Percentiles rank a stretch among this genome's conserved stretches.
Conservation (phyloP, 73 alveolate species). For the Paramecium biaurelia region DNA sequence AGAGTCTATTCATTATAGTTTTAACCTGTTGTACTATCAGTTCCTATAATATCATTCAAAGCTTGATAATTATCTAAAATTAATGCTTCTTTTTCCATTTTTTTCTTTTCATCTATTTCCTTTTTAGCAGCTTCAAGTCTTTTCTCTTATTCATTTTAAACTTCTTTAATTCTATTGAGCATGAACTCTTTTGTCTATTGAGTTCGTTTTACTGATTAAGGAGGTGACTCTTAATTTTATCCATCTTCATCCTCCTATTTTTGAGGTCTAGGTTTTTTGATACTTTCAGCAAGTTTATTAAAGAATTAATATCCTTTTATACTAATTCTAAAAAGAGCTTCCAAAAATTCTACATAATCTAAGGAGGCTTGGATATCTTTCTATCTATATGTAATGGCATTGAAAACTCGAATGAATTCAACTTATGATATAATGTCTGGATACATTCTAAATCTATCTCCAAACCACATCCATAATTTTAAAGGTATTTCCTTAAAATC, state of each 20-base stretch:
- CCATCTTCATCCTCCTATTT: not conserved
- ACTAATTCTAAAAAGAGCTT: slow-evolving; percentile 17
- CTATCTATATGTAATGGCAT: not conserved
- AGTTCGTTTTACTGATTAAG: slow-evolving; percentile 19
- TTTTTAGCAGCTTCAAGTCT: not conserved
- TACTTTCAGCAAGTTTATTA: not conserved
- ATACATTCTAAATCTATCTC: slow-evolving; percentile 38
- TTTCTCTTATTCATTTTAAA: not conserved
- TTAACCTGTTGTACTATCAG: not conserved
- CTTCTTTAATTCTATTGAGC: not conserved
- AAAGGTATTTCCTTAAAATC: not conserved
- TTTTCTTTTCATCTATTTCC: slow-evolving; percentile 23
- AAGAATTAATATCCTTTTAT: slow-evolving; percentile 38
- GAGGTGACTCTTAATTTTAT: not conserved
- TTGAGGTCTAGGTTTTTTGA: not conserved
- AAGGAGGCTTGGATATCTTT: not conserved
- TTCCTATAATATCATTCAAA: not conserved
- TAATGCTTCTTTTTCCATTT: slow-evolving; percentile 17
- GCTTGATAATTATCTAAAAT: slow-evolving; percentile 38
- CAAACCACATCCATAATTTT: slow-evolving; percentile 51
- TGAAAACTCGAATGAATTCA: slow-evolving; percentile 15
- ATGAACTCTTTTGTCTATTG: slow-evolving; percentile 22
- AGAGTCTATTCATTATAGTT: slow-evolving; percentile 1
- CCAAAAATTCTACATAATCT: slow-evolving; percentile 7
- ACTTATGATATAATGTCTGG: not conserved